Evolutionary conservation across 345 rosid genomes (phyloP), one percentile per base, ranked within the genome.

Genomic region (Passiflora organensis): DNA sequence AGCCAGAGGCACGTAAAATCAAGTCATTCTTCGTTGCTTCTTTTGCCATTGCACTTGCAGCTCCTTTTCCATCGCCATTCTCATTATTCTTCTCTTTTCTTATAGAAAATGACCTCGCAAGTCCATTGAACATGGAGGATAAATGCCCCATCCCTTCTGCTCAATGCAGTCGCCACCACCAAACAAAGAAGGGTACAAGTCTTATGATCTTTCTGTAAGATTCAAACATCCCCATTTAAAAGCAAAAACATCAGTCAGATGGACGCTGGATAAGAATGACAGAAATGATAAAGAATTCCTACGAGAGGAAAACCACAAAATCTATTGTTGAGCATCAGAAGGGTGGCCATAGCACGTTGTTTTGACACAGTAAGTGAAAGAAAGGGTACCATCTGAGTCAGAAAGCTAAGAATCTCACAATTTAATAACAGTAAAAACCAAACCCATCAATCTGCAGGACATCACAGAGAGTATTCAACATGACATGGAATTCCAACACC

Each of bases 81-180:
- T 52, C 87, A 53, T 59, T 60, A 55, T 13, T 73, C 77, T 70
- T 88, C 44, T 57, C 71, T 71, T 76, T 86, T 62, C 70, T 73
- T 45, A 74, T 25, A 0, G 80, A 69, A 42, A 86, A 72, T 0
- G 93, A 74, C 71, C 79, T 76, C 6, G 82, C 88, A 57, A 88
- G 63, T 45, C 95, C 91, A 44, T 78, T 82, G 80, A 91, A 80
- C 87, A 88, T 76, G 62, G 98, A 77, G 28, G 96, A 81, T 28
- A 88, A 67, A 60, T 82, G 87, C 56, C 89, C 90, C 98, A 86
- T 86, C 63, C 32, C 18, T 28, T 28, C 24, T 28, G 17, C 15
- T 8, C 28, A 53, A 43, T 55, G 58, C 23, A 36, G 41, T 9
- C 14, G 32, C 43, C 43, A 43, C 69, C 36, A 14, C 5, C 66